Percentiles rank a stretch among this genome's conserved stretches.
These are phyloP conservation scores for Clavaria fumosa DNA, from an alignment of 768 basidiomycete species.

Conservation along the genomic window DNA sequence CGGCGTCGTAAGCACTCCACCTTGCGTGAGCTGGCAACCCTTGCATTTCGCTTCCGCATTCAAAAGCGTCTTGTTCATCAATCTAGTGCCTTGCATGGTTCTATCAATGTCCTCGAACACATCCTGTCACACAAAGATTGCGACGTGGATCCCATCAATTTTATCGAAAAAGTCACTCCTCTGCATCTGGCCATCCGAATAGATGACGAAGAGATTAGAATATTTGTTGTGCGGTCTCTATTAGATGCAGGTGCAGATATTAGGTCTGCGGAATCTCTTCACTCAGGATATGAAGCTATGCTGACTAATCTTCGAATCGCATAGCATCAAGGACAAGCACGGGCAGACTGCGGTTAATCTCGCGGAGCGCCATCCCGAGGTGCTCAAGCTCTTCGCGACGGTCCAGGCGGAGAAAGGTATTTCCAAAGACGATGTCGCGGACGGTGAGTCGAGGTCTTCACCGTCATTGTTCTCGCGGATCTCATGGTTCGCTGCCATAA, in stretches of 20 bases:
- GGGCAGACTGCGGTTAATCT: conserved; percentile 42
- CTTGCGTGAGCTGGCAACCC: conserved; percentile 38
- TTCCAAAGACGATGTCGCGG: conserved; percentile 46
- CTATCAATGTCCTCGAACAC: conserved; percentile 49
- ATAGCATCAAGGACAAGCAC: conserved; percentile 59
- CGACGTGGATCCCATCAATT: conserved; percentile 70
- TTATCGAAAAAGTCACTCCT: conserved; percentile 55
- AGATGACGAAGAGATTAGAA: conserved; percentile 36
- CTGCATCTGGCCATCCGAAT: conserved; percentile 58
- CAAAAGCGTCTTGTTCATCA: not conserved
- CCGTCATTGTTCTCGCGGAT: not conserved
- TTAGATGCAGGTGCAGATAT: conserved; percentile 71
- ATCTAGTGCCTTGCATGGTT: conserved; percentile 37
- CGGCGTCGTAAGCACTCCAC: conserved; percentile 40
- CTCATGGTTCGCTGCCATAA: not conserved
- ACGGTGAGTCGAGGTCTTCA: conserved; percentile 28
- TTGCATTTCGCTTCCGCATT: not conserved
- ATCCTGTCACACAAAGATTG: conserved; percentile 61
- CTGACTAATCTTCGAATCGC: not conserved
- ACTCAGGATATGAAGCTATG: not conserved
- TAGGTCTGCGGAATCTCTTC: conserved; percentile 26
- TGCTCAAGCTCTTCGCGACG: conserved; percentile 32
- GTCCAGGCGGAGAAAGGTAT: conserved; percentile 40
- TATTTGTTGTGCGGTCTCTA: conserved; percentile 41
- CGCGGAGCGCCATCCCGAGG: conserved; percentile 35